Evolutionary conservation across 2,329 filamentous ascomycete species (phyloP), one percentile per base, ranked within the genome.

Genomic region (Chaetothyriales sp.): DNA sequence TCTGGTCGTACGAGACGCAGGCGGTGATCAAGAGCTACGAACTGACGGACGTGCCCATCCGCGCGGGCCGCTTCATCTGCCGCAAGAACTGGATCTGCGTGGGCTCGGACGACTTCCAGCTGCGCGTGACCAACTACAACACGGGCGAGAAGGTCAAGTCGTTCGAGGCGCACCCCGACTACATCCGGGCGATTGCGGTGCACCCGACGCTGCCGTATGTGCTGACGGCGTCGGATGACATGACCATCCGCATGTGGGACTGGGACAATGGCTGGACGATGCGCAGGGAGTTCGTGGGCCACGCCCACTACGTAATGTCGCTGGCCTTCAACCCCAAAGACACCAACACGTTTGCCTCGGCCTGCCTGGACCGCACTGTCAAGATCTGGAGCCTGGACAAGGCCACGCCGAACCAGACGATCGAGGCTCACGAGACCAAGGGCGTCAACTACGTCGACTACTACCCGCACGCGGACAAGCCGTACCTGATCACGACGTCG

Each of bases 241-340:
- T 95, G 89, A 95, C 89, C 52, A 95, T 95, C 67, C 95, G 92
- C 77, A 77, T 95, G 48, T 98, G 92, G 89, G 89, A 98, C 68
- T 98, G 92, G 92, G 92, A 98, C 63, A 94, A 92, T 70, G 82
- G 82, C 61, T 98, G 92, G 92, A 95, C 95, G 69, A 97, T 90
- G 66, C 87, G 97, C 29, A 89, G 95, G 69, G 81, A 94, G 45
- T 98, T 95, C 64, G 90, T 97, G 68, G 92, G 92, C 28, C 94
- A 98, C 67, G 86, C 83, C 62, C 92, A 94, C 73, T 95, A 94
- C 72, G 90, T 95, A 58, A 95, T 97, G 90, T 55, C 47, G 48
- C 76, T 97, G 58, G 85, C 90, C 49, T 95, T 97, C 67, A 98
- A 98, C 70, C 92, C 92, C 48, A 98, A 98, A 71, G 89, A 95